Conservation (phyloP, 306 rosid genomes). For the Myrica gale region DNA sequence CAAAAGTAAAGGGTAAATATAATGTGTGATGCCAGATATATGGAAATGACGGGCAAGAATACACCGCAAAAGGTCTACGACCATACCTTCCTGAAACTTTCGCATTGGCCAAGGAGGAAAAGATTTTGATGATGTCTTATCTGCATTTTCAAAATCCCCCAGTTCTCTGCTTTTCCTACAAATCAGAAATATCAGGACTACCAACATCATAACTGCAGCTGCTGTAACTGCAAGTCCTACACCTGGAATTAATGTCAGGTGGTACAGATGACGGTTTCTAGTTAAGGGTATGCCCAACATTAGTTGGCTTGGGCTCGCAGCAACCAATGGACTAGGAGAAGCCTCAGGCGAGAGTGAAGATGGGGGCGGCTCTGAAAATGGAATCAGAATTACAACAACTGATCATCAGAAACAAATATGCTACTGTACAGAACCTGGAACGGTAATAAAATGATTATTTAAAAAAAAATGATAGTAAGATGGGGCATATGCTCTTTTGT, state of each 20-base stretch:
- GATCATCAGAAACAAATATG: conserved; percentile 19
- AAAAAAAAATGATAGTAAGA: background rate
- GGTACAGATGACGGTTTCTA: conserved; percentile 60
- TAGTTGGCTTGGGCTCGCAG: conserved; percentile 69
- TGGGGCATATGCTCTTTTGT: background rate
- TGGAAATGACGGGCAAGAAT: conserved; percentile 19
- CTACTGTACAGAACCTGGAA: background rate
- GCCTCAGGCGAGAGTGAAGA: conserved; percentile 55
- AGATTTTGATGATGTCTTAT: conserved; percentile 53
- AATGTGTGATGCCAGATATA: conserved; percentile 12
- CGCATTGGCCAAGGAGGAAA: conserved; percentile 47
- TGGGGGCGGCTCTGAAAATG: conserved; percentile 58
- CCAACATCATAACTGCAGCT: conserved; percentile 60
- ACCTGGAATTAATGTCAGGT: conserved; percentile 65
- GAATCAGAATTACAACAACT: conserved; percentile 31
- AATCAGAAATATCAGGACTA: conserved; percentile 77
- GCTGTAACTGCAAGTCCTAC: conserved; percentile 79
- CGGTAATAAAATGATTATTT: background rate
- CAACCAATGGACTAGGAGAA: conserved; percentile 69
- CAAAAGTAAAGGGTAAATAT: conserved; percentile 10
- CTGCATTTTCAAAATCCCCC: conserved; percentile 47
- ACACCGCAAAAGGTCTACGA: conserved; percentile 10
- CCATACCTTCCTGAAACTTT: conserved; percentile 86
- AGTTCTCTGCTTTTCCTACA: conserved; percentile 76
- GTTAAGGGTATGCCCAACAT: conserved; percentile 43